A percentile compares a stretch with the other conserved stretches of the same genome.
These are phyloP conservation scores for Thraustotheca clavata DNA, from an alignment of 352 stramenopile genomes.

Conservation along the genomic window DNA sequence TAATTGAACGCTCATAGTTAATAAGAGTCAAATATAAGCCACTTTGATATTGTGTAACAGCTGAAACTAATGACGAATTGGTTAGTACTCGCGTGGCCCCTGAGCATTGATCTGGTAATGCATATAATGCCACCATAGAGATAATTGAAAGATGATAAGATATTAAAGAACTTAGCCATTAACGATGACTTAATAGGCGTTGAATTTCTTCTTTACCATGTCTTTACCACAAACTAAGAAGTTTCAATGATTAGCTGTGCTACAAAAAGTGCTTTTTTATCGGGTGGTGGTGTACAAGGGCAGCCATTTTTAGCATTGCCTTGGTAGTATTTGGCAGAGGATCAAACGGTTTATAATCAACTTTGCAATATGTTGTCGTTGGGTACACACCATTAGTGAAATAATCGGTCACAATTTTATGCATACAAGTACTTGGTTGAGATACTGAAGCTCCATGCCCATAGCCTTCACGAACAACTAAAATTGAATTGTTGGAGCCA, in stretches of 20 bases:
- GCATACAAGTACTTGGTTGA: constrained; percentile 3
- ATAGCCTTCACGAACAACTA: constrained; percentile 7
- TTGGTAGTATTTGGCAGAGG: neutral
- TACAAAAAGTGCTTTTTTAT: too few relatives aligned
- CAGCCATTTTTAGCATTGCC: too few relatives aligned
- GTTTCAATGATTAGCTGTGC: neutral
- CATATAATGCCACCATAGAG: neutral
- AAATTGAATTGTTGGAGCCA: neutral
- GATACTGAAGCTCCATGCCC: neutral
- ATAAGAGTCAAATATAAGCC: neutral
- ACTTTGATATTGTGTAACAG: neutral
- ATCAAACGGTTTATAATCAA: neutral
- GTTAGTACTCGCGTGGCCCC: neutral
- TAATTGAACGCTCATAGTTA: neutral
- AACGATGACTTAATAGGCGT: neutral
- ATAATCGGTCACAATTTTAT: neutral
- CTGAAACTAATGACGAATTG: neutral
- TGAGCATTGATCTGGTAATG: neutral
- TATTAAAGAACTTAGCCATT: neutral
- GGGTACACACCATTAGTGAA: neutral
- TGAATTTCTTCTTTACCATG: neutral
- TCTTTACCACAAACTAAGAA: neutral
- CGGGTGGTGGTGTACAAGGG: too few relatives aligned
- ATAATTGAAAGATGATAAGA: neutral
- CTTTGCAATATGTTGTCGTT: neutral